Conservation (phyloP, 371 early-diverging fungal genomes). For the Fennellomyces sp. region DNA sequence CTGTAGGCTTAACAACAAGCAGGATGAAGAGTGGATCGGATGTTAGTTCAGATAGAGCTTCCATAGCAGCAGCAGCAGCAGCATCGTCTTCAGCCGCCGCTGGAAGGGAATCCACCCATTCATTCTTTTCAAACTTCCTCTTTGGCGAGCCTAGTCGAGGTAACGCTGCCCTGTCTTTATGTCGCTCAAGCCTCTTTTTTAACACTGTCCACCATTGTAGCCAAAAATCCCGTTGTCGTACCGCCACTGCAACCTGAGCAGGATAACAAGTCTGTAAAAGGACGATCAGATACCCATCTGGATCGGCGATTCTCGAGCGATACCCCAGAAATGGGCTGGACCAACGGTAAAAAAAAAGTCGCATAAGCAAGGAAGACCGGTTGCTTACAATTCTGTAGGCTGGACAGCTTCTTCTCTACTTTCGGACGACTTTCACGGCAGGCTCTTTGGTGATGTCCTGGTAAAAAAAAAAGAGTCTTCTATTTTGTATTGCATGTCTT, state of each 20-base stretch:
- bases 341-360: slow-evolving; percentile 10
- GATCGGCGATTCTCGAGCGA: slow-evolving; percentile 17
- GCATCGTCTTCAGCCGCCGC: neutral
- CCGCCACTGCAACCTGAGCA: slow-evolving; percentile 5
- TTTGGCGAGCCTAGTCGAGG: slow-evolving; percentile 23
- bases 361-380: neutral
- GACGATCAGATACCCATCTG: slow-evolving; percentile 3
- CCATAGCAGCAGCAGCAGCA: slow-evolving; percentile 4
- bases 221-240: neutral
- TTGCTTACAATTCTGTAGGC: slow-evolving; percentile 7
- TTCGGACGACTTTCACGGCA: slow-evolving; percentile 23
- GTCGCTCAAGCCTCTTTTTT: neutral
- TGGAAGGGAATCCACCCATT: slow-evolving; percentile 4
- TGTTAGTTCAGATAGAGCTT: neutral
- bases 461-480: no score
- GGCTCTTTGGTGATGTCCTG: slow-evolving; percentile 27
- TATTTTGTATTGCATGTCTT: neutral
- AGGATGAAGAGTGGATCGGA: slow-evolving; percentile 11
- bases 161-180: neutral
- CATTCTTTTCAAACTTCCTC: slow-evolving; percentile 28
- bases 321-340: slow-evolving; percentile 14
- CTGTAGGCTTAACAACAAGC: slow-evolving; percentile 14
- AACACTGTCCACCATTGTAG: neutral
- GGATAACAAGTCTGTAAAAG: slow-evolving; percentile 6
- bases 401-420: slow-evolving; percentile 26